phyloP scores from a whole-genome alignment of 148 eudicot genomes.

The Rhododendron kiyosumense region DNA sequence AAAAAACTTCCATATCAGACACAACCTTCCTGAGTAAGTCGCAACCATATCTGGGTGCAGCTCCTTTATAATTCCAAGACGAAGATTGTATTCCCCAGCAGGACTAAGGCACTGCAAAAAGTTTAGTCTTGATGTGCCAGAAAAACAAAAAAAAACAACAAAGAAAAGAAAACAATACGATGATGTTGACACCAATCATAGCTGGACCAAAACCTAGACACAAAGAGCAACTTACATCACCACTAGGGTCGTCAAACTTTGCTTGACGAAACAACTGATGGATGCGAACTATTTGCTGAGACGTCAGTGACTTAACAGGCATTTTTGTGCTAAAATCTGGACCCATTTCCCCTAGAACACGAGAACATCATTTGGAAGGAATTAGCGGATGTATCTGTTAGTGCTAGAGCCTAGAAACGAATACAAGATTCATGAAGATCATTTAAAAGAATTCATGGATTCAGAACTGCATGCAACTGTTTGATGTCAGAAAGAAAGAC shows the following conservation, averaged over 20 bases:
- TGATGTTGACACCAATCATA: background rate
- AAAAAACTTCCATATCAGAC: conserved; percentile 3
- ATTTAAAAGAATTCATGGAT: background rate
- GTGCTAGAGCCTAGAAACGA: background rate
- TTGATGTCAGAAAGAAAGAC: background rate
- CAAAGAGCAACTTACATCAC: conserved; percentile 61
- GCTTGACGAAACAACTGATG: conserved; percentile 99
- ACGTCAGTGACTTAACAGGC: conserved; percentile 81
- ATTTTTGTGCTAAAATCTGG: conserved; percentile 80
- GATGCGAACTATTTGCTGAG: conserved; percentile 93
- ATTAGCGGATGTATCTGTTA: background rate
- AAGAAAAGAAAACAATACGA: background rate
- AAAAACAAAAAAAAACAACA: background rate
- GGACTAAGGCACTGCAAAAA: conserved; percentile 92
- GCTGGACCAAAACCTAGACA: background rate
- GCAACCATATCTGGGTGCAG: conserved; percentile 99
- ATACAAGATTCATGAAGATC: background rate
- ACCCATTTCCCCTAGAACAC: conserved; percentile 89
- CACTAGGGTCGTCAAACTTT: conserved; percentile 97
- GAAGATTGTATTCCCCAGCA: conserved; percentile 99
- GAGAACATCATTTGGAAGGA: conserved; percentile 12
- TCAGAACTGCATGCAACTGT: background rate
- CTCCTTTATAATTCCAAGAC: conserved; percentile 95
- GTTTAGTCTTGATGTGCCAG: conserved; percentile 8
- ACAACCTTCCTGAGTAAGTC: conserved; percentile 97